These are phyloP conservation scores for Mrakia frigida DNA, from an alignment of 768 basidiomycete species.

Conservation along the genomic window DNA sequence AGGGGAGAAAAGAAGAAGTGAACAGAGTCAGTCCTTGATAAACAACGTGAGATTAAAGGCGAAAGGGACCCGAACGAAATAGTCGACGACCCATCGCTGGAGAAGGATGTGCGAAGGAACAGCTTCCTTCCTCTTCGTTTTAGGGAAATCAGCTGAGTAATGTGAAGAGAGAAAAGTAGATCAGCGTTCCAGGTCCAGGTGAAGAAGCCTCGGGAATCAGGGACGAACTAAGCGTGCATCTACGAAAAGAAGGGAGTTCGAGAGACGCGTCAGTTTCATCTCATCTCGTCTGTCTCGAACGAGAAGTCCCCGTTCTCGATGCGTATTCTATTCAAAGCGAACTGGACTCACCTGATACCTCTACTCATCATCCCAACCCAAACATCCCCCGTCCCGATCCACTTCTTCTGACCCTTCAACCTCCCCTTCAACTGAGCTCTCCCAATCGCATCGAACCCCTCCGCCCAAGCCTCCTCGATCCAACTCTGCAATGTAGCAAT, in stretches of 20 bases:
- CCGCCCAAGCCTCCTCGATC: constrained; percentile 29
- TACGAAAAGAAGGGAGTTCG: background rate
- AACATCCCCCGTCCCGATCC: constrained; percentile 30
- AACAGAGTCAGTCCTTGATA: background rate
- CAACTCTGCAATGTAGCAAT: constrained; percentile 25
- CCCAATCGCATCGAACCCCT: constrained; percentile 21
- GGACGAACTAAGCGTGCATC: background rate
- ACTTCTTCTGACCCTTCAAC: constrained; percentile 21
- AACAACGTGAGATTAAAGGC: background rate
- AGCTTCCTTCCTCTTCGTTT: background rate
- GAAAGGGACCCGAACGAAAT: constrained; percentile 19
- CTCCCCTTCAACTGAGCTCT: constrained; percentile 14
- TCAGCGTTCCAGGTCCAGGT: background rate
- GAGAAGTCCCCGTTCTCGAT: background rate
- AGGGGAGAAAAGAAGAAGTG: no score
- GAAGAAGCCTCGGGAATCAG: background rate
- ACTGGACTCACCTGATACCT: constrained; percentile 18
- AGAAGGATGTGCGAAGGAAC: constrained; percentile 17
- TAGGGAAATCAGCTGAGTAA: constrained; percentile 24
- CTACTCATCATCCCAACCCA: constrained; percentile 24
- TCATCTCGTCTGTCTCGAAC: background rate
- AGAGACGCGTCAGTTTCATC: background rate
- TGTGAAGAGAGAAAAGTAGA: background rate
- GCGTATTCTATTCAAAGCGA: background rate
- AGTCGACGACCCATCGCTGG: constrained; percentile 28